Base-by-base conservation (phyloP, 768 basidiomycete species). In the Lactarius akahatsu region DNA sequence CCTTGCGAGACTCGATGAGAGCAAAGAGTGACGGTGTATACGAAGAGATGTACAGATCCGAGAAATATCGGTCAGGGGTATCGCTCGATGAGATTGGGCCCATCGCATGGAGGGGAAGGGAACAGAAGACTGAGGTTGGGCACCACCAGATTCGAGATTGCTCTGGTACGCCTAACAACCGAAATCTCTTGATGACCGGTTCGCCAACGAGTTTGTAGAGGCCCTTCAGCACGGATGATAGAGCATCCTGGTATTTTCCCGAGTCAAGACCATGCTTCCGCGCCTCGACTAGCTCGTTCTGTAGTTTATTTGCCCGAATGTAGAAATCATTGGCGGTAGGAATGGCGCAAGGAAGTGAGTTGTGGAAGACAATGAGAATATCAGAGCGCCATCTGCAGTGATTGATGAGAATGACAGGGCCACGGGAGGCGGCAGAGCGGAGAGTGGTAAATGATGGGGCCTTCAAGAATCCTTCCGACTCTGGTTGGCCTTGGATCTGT, bases 71-170 rank as follows among this genome's bases (percentile, higher is more conserved):
- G 28, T 56, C 16, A 6, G 15, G 1, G 13, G 3, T 16, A 16
- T 54, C 59, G 18, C 26, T 15, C 32, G 45, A 45, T 8, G 55
- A 45, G 28, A 69, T 66, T 5, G 64, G 55, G 4, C 66, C 68
- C 41, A 69, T 69, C 18, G 69, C 68, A 9, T 70, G 69, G 11
- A 70, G 52, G 20, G 69, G 69, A 26, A 70, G 68, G 15, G 20
- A 65, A 32, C 45, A 59, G 32, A 70, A 64, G 3, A 26, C n/a
- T 0, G 47, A 50, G 0, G 47, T 50, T 0, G 47, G 47, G 11
- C 47, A 50, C 47, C 47, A 50, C 47, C 47, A 50, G 47, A 50
- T 4, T 4, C 23, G 23, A 13, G 47, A 50, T n/a, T 50, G 47
- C 36, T 69, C 62, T 7, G 62, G 50, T 11, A 63, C 28, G 3